Evolutionary conservation across 2,329 filamentous ascomycete genomes (phyloP), one percentile per base, ranked within the genome.

Genomic region (Berkeleyomyces basicola): DNA sequence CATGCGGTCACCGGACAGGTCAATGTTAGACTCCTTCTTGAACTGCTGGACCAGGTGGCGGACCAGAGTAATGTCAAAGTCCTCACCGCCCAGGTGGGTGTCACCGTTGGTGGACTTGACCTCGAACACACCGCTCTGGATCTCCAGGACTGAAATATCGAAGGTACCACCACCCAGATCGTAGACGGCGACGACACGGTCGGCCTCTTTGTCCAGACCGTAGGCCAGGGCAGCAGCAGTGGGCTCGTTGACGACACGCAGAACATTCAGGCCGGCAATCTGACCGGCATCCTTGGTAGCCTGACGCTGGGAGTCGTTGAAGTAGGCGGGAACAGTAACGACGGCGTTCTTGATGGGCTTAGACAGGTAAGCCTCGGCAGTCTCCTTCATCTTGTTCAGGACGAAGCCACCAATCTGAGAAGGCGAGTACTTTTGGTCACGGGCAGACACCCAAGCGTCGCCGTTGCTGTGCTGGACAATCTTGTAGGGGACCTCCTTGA

Each of bases 91-190:
- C 70, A 97, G 84, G 77, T 97, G 92, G 68, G 92, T 97, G 75
- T 97, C 92, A 85, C 92, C 92, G 76, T 96, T 96, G 79, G 92
- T 97, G 16, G 92, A 95, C 84, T 96, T 96, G 76, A 97, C 92
- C 81, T 96, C 92, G 75, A 97, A 97, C 63, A 97, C 91, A 75
- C 92, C 92, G 76, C 90, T 90, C 79, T 96, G 90, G 73, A 97
- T 96, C 78, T 96, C 90, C 14, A 97, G 86, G 66, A 96, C 86
- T 67, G 91, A 96, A 77, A 97, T 95, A 90, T 97, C 92, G 78
- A 97, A 97, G 70, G 91, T 97, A 84, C 91, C 91, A 83, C 91
- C 91, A 79, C 91, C 91, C 71, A 97, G 83, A 86, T 97, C 91
- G 80, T 95, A 97, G 74, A 97, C 91, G 70, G 91, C 90, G 71